A percentile compares a stretch with the other conserved stretches of the same genome.
phyloP scores from a whole-genome alignment of 202 grass and related monocot species.

The Tripidium arundinaceum region DNA sequence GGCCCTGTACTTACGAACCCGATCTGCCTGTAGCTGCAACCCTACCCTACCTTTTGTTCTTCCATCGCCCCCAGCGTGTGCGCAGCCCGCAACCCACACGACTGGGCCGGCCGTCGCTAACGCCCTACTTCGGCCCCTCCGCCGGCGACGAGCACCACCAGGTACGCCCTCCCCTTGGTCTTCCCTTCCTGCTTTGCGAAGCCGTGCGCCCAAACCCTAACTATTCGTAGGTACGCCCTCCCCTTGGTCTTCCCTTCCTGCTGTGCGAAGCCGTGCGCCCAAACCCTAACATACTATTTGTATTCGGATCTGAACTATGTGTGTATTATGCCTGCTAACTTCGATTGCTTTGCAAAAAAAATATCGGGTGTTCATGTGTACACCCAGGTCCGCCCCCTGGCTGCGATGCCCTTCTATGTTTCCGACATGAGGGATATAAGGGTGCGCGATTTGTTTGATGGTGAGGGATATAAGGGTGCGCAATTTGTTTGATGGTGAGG shows the following conservation, averaged over 20 bases:
- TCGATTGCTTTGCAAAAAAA: not conserved
- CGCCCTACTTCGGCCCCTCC: not conserved
- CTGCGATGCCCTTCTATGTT: too few species aligned
- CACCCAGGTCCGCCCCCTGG: not conserved
- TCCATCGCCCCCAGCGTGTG: too few species aligned
- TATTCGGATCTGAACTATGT: not conserved
- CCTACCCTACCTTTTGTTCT: too few species aligned
- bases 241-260: not conserved
- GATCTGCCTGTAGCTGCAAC: not conserved
- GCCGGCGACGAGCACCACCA: not conserved
- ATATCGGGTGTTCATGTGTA: not conserved
- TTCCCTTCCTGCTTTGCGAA: not conserved
- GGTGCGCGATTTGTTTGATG: too few species aligned
- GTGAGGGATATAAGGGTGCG: too few species aligned
- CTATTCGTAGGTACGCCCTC: not conserved
- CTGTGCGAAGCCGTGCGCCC: not conserved
- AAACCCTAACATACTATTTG: not conserved
- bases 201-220: not conserved
- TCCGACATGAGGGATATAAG: too few species aligned
- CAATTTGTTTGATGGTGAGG: not conserved
- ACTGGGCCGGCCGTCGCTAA: not conserved
- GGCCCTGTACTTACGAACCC: not conserved
- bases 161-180: not conserved
- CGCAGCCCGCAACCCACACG: not conserved
- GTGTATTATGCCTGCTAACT: not conserved